Conservation (phyloP, 2,329 filamentous ascomycete genomes). For the Claviceps purpurea region DNA sequence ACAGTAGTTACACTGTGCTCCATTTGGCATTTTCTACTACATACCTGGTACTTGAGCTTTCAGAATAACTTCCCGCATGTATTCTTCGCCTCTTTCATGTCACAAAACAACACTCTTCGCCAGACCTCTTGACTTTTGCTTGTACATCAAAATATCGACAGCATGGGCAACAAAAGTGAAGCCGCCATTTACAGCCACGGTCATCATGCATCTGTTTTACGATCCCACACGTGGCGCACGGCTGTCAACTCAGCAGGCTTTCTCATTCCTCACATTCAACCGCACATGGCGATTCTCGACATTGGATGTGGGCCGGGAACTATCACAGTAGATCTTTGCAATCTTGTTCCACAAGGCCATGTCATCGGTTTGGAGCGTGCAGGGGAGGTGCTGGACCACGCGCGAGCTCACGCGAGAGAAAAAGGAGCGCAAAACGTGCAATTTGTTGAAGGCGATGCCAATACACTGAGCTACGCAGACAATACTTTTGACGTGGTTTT, state of each 20-base stretch:
- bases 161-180: slow-evolving; percentile 2
- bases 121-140: too few species aligned
- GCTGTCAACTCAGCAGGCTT: slow-evolving; percentile 28
- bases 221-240: slow-evolving; percentile 26
- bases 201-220: slow-evolving; percentile 23
- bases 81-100: too few species aligned
- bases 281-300: slow-evolving; percentile 27
- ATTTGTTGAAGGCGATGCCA: slow-evolving; percentile 17
- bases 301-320: slow-evolving; percentile 35
- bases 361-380: slow-evolving; percentile 27
- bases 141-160: not conserved
- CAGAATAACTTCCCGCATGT: too few species aligned
- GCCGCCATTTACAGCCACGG: slow-evolving; percentile 22
- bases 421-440: slow-evolving; percentile 20
- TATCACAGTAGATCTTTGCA: slow-evolving; percentile 29
- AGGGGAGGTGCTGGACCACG: slow-evolving; percentile 17
- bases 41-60: too few species aligned
- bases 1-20: too few species aligned
- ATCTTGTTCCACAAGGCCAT: slow-evolving; percentile 21
- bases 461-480: slow-evolving; percentile 22
- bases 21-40: too few species aligned
- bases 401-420: slow-evolving; percentile 15
- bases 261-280: slow-evolving; percentile 26
- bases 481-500: slow-evolving; percentile 26
- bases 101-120: too few species aligned